A percentile compares a stretch with the other conserved stretches of the same genome.
Conservation (phyloP, 2,329 filamentous ascomycete species). For the Coleophoma crateriformis region DNA sequence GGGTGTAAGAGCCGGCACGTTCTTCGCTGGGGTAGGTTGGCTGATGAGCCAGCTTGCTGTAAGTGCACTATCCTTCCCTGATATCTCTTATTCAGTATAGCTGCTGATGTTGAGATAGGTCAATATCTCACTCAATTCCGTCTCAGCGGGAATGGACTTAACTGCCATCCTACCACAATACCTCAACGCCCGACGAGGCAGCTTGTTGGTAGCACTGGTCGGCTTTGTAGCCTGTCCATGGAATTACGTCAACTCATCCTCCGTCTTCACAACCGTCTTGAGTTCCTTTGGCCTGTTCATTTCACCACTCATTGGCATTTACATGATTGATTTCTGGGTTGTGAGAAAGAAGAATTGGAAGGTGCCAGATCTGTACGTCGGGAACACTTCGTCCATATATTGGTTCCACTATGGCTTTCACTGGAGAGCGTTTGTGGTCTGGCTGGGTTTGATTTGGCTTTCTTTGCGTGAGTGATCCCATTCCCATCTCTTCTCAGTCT, state of each 20-base stretch:
- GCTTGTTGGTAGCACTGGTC: background rate
- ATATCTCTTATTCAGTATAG: background rate
- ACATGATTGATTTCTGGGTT: slow-evolving; percentile 4
- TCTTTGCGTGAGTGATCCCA: background rate
- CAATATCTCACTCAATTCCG: background rate
- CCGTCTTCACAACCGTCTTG: background rate
- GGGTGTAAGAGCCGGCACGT: background rate
- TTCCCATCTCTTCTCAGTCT: too few species aligned
- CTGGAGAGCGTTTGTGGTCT: slow-evolving; percentile 4
- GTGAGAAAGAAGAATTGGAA: slow-evolving; percentile 10
- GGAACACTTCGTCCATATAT: slow-evolving; percentile 9
- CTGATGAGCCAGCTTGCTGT: background rate
- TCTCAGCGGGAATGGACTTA: background rate
- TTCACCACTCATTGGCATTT: background rate
- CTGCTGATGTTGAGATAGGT: background rate
- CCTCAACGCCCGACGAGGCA: background rate
- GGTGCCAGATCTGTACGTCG: slow-evolving; percentile 12
- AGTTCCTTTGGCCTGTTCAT: background rate
- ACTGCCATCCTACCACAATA: background rate
- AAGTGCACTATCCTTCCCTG: background rate
- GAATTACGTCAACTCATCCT: background rate
- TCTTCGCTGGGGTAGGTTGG: background rate
- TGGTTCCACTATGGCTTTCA: slow-evolving; percentile 7
- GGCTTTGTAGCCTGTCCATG: background rate
- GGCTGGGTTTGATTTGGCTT: background rate